Base-by-base conservation (phyloP, 1,284 basidiomycete species). In the Ustilago bromivora region DNA sequence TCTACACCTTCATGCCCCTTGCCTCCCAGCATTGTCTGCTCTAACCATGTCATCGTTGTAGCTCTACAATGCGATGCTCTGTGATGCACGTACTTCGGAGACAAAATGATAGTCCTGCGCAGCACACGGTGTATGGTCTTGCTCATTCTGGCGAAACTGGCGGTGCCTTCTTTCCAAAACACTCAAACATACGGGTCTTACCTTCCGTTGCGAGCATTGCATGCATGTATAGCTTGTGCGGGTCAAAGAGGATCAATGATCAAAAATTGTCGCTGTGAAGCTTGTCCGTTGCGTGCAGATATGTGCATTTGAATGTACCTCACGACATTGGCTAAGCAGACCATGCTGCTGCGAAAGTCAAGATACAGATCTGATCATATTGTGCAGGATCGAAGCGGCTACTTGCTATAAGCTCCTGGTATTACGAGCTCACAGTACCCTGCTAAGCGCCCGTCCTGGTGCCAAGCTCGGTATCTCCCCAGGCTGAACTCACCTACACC, bases 61-160 rank as follows among this genome's bases (percentile, higher is more conserved):
- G 3, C 59, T 11, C 9, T 23, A n/a, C 23, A 53, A 35, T 32
- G 46, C 15, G 49, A 17, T 54, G 63, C 52, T 49, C 51, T 63
- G 70, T 54, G 57, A 72, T 72, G 70, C 61, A 72, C 70, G 52
- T 57, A 34, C n/a, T 59, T 71, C 58, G 69, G 59, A 66, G 46
- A 10, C 57, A 38, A 32, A 31, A 59, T 35, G 57, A 41, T 34
- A 10, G 17, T 53, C 23, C 43, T 34, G 31, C 28, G 49, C 49
- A 32, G 35, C 34, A 38, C 53, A 38, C 53, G 19, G 35, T 55
- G 10, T 36, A 34, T 52, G 65, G 19, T 23, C 31, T 54, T 61
- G 43, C 60, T 69, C 52, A 55, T 56, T 28, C 19, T 54, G 34
- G 34, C 19, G 19, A 4, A 51, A 7, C 28, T 6, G 11, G 11